Base-by-base conservation (phyloP, 345 rosid genomes). In the Lenwebbia sp. region DNA sequence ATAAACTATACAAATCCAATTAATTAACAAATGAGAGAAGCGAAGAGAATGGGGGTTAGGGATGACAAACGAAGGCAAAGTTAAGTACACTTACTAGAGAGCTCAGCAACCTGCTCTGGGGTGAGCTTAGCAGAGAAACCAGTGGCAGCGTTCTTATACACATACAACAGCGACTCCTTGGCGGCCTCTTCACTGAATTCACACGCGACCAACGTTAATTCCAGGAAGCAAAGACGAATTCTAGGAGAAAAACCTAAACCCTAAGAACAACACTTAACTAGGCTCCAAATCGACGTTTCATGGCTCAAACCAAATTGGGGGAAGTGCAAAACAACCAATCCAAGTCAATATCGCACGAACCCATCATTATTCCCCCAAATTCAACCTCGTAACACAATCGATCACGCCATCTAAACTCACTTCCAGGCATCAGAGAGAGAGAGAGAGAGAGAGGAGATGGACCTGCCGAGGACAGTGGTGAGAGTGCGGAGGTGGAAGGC, bases 51-150 rank as follows among this genome's bases (percentile, higher is more conserved):
- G 23, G 81, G 6, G 22, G 60, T 40, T 40, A 40, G 41, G 21
- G 13, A 44, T 11, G 10, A 41, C 26, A 8, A 47, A 57, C 5
- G 25, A 41, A 47, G 37, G 85, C 85, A 84, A 12, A 19, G 7
- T 23, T 44, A 15, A 30, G 44, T 75, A 55, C 5, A 83, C 96
- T 40, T 90, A 97, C 99, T 93, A 3, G 94, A 92, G 3, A 96
- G 91, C 84, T 94, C 91, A 2, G 88, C 92, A 86, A 93, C 99
- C 88, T 95, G 98, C 75, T 90, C 91, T 14, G 95, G 94, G 7
- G 99, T 96, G 56, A 96, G 98, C 90, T 92, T 95, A 70, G 99
- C 98, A 12, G 99, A 95, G 87, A 97, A 97, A 19, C 99, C 98
- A 60, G 94, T 91, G 3, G 99, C 98, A 75, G 98, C 98, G 1